Base-by-base conservation (phyloP, 2,329 filamentous ascomycete species). In the Stemphylium lycopersici region DNA sequence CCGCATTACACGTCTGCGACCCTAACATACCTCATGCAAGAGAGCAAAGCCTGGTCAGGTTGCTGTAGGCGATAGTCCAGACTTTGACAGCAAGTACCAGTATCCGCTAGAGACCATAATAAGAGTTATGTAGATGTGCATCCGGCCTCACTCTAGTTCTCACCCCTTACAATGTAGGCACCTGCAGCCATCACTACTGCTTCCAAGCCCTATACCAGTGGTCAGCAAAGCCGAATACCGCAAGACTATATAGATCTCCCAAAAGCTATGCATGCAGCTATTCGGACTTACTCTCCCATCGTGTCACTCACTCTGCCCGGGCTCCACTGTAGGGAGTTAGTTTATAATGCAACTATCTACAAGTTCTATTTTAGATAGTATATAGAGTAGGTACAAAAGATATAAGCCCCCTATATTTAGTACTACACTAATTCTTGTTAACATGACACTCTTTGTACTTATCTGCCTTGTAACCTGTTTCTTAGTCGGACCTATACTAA, bases 391-490 rank as follows among this genome's bases (percentile, higher is more conserved):
- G 13, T 48, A 44, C 24, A 54, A 54, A 53, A 48, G 33, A 22
- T 7, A 26, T 5, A 24, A 49, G 49, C 45, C 51, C 51, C 51
- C 39, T n/a, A 48, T 54, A 36, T 54, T 49, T 6, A 20, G 29
- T 33, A 49, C 51, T 54, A 34, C 26, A 54, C 16, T 3, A 31
- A 45, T 36, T 29, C 20, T 45, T 15, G 3, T 49, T n/a, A 49
- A 31, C 1, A 54, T 54, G 12, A 26, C 40, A 49, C 36, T 31
- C 20, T 54, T 45, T 18, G n/a, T 54, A 54, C 16, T 15, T 11
- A n/a, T 54, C 15, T n/a, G 34, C 41, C 45, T 54, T 49, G 45
- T 34, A 11, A 41, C 45, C n/a, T 54, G 36, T 32, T 54, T 54
- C 40, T 36, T 4, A 45, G 26, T 45, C 2, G n/a, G 51, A 40